These are phyloP conservation scores for Coelastrella sp. DNA, from an alignment of 139 green algal species.

Conservation along the genomic window DNA sequence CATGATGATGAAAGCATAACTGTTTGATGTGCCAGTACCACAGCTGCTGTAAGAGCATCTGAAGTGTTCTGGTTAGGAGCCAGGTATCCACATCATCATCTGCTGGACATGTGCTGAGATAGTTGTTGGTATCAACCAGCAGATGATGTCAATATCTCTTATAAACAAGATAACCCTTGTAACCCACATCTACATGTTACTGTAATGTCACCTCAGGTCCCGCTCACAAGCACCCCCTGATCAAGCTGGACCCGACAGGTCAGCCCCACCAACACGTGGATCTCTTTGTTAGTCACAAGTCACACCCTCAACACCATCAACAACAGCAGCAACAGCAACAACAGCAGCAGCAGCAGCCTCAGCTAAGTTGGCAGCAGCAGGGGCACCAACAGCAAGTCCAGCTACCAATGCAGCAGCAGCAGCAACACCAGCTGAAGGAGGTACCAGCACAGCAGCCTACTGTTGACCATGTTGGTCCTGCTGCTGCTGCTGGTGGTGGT, in stretches of 20 bases:
- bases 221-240: background rate
- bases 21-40: no score
- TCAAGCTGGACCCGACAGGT: constrained; percentile 3
- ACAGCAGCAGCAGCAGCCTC: background rate
- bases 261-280: constrained; percentile 33
- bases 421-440: background rate
- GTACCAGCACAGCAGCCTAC: background rate
- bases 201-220: constrained; percentile 1
- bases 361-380: background rate
- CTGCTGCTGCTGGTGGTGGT: constrained; percentile 11
- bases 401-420: background rate
- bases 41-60: no score
- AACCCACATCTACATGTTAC: background rate
- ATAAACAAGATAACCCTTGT: background rate
- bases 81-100: no score
- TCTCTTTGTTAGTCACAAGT: background rate
- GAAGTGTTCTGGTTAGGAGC: no score
- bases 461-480: no score
- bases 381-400: constrained; percentile 11
- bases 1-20: no score
- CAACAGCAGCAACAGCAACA: background rate
- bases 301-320: background rate
- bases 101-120: no score
- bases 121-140: no score
- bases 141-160: no score